phyloP scores from a whole-genome alignment of 257 asterid genomes.

The Nicotiana obtusifolia region DNA sequence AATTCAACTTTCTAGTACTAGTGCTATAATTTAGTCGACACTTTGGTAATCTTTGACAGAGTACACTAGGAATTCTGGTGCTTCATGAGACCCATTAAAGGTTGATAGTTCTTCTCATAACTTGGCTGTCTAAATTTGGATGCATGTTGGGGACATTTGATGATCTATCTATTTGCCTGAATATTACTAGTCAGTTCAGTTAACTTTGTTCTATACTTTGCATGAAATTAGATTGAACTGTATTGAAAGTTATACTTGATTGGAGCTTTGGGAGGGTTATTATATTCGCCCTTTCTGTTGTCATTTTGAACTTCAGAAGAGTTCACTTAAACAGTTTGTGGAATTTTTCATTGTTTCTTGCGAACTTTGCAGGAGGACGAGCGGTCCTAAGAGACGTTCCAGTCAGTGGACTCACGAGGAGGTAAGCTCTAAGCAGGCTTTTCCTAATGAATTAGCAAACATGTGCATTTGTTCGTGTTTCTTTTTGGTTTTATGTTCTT shows the following conservation, averaged over 20 bases:
- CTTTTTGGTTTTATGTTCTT: not conserved
- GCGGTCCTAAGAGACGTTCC: slow-evolving; percentile 97
- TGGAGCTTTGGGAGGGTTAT: not conserved
- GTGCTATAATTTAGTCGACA: not conserved
- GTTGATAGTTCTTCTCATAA: not conserved
- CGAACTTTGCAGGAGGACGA: slow-evolving; percentile 58
- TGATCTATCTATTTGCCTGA: not conserved
- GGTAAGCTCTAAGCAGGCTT: slow-evolving; percentile 37
- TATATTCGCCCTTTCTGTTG: not conserved
- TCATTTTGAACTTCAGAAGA: not conserved
- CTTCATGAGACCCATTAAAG: not conserved
- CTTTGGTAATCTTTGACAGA: not conserved
- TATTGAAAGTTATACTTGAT: not conserved
- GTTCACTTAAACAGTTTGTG: not conserved
- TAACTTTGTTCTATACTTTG: not conserved
- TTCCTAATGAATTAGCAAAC: not conserved
- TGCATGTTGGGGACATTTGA: not conserved
- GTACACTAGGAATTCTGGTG: not conserved
- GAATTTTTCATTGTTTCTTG: not conserved
- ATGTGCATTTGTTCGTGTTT: not conserved
- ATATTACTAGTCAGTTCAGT: not conserved
- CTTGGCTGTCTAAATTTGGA: not conserved
- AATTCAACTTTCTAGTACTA: no score
- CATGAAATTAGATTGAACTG: not conserved
- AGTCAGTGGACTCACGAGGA: slow-evolving; percentile 95